phyloP scores from a whole-genome alignment of 768 basidiomycete species.

The Suillus lakei region DNA sequence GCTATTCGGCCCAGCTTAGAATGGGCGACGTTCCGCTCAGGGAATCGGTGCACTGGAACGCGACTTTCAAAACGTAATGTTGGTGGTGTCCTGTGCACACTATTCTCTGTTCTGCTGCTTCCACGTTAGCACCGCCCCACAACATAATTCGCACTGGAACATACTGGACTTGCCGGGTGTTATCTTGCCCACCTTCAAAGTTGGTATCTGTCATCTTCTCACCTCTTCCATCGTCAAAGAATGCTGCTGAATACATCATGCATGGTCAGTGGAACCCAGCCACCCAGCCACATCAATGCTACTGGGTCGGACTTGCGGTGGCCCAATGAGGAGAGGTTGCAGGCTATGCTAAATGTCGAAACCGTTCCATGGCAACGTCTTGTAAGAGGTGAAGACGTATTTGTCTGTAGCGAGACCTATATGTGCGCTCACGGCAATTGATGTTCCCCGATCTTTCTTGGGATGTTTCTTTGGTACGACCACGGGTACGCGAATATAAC shows the following conservation, averaged over 20 bases:
- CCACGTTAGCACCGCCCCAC: slow-evolving; percentile 52
- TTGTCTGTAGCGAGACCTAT: neutral
- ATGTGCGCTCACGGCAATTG: neutral
- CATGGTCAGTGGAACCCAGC: slow-evolving; percentile 44
- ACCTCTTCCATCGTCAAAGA: slow-evolving; percentile 32
- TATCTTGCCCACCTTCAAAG: slow-evolving; percentile 46
- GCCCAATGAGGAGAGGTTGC: slow-evolving; percentile 52
- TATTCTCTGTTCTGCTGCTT: slow-evolving; percentile 48
- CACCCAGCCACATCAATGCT: slow-evolving; percentile 43
- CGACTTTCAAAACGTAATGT: slow-evolving; percentile 35
- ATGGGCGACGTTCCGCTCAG: slow-evolving; percentile 45
- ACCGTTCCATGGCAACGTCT: slow-evolving; percentile 12
- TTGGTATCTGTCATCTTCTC: slow-evolving; percentile 22
- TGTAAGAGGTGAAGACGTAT: neutral
- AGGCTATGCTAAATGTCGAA: slow-evolving; percentile 42
- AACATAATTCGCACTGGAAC: slow-evolving; percentile 54
- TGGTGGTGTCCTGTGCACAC: slow-evolving; percentile 49
- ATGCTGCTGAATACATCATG: slow-evolving; percentile 39
- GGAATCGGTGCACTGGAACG: slow-evolving; percentile 50
- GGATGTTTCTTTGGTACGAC: neutral
- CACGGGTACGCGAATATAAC: neutral
- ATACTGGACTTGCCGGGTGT: slow-evolving; percentile 53
- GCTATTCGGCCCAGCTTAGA: slow-evolving; percentile 48
- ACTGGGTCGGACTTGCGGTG: slow-evolving; percentile 43
- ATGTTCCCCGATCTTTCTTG: neutral